Conservation (phyloP, 2,329 filamentous ascomycete genomes). For the Xylaria sp. region DNA sequence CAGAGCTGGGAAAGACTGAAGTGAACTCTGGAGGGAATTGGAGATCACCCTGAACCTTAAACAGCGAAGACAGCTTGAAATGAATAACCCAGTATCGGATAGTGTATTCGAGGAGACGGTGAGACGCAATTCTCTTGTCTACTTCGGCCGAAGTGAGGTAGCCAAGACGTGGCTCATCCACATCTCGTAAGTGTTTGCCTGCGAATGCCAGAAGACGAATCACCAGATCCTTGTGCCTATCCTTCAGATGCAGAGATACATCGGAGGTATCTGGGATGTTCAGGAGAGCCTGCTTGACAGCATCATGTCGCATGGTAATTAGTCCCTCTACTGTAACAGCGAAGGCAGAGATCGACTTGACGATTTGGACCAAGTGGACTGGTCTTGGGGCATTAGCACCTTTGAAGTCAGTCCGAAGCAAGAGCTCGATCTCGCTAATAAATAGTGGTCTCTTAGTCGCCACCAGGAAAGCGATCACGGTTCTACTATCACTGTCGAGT, state of each 20-base stretch:
- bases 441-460: constrained; percentile 34
- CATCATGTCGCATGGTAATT: constrained; percentile 29
- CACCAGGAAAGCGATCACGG: constrained; percentile 24
- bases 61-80: constrained; percentile 36
- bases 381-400: not conserved
- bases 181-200: constrained; percentile 27
- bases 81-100: constrained; percentile 34
- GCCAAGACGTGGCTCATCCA: constrained; percentile 32
- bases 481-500: constrained; percentile 20
- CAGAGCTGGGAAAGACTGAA: constrained; percentile 30
- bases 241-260: constrained; percentile 32
- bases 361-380: constrained; percentile 5
- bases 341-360: constrained; percentile 24
- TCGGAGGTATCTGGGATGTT: constrained; percentile 31
- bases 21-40: constrained; percentile 29
- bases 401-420: constrained; percentile 30
- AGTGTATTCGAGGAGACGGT: constrained; percentile 32
- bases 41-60: constrained; percentile 32
- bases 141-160: constrained; percentile 17
- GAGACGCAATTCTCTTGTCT: constrained; percentile 27
- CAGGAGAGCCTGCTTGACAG: constrained; percentile 31
- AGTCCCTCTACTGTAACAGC: constrained; percentile 30
- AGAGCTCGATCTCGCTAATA: constrained; percentile 25
- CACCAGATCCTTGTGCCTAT: constrained; percentile 34
- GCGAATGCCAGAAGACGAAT: constrained; percentile 25